Conservation (phyloP, 2,329 filamentous ascomycete genomes). For the Phialophora macrospora region DNA sequence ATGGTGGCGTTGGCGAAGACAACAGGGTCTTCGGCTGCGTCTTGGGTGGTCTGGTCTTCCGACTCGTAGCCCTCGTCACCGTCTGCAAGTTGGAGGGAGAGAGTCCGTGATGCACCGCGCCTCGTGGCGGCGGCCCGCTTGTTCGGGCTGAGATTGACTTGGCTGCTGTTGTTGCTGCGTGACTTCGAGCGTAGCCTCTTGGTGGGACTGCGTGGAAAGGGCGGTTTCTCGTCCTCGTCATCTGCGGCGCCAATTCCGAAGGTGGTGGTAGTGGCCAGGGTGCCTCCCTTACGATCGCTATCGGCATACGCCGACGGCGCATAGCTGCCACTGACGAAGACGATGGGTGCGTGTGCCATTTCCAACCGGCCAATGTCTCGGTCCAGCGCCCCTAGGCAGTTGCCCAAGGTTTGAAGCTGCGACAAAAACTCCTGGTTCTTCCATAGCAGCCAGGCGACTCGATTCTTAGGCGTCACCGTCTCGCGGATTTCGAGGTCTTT, state of each 20-base stretch:
- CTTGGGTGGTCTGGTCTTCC: not conserved
- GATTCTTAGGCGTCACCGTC: conserved; percentile 8
- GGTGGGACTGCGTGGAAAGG: conserved; percentile 8
- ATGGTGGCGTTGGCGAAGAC: conserved; percentile 1
- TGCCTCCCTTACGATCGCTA: not conserved
- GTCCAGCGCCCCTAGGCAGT: conserved; percentile 10
- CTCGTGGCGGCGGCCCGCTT: not conserved
- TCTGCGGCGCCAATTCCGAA: not conserved
- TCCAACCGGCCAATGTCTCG: conserved; percentile 15
- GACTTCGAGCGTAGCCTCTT: conserved; percentile 3
- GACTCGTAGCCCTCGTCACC: conserved; percentile 7
- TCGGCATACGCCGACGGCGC: not conserved
- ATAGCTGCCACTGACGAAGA: not conserved
- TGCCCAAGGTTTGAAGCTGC: conserved; percentile 12
- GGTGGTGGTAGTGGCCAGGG: not conserved
- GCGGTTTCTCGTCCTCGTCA: not conserved
- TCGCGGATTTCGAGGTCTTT: conserved; percentile 15
- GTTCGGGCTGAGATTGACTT: not conserved
- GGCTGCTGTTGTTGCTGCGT: conserved; percentile 9
- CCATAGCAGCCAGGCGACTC: conserved; percentile 18
- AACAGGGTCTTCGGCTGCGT: not conserved
- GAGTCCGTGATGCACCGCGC: not conserved
- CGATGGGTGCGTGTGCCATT: conserved; percentile 1
- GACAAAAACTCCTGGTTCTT: conserved; percentile 15
- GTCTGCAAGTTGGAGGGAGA: not conserved